These are phyloP conservation scores for Mariannaea elegans DNA, from an alignment of 2,329 filamentous ascomycete species.

Conservation along the genomic window DNA sequence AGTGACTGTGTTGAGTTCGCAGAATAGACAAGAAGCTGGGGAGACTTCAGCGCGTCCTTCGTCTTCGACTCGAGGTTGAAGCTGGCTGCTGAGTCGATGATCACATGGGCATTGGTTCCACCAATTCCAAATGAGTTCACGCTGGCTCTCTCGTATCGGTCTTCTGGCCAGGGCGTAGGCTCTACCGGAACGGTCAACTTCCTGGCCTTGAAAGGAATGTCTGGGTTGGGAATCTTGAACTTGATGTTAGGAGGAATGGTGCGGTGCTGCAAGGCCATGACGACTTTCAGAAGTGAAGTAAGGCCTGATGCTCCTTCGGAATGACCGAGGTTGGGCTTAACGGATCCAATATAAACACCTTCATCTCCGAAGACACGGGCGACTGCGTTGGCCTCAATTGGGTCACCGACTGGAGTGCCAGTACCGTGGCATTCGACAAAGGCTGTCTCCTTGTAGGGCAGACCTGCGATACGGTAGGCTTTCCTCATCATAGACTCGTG, in stretches of 20 bases:
- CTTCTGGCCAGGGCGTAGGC: slow-evolving; percentile 36
- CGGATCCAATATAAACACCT: slow-evolving; percentile 39
- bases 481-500: slow-evolving; percentile 51
- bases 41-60: background rate
- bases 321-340: slow-evolving; percentile 51
- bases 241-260: slow-evolving; percentile 45
- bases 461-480: slow-evolving; percentile 44
- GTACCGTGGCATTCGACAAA: slow-evolving; percentile 55
- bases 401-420: slow-evolving; percentile 54
- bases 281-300: slow-evolving; percentile 42
- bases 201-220: slow-evolving; percentile 31
- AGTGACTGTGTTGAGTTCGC: slow-evolving; percentile 10
- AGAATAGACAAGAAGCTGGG: slow-evolving; percentile 2
- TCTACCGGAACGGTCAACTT: slow-evolving; percentile 38
- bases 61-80: background rate
- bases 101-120: slow-evolving; percentile 48
- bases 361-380: slow-evolving; percentile 39
- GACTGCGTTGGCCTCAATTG: slow-evolving; percentile 49
- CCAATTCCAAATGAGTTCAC: slow-evolving; percentile 51
- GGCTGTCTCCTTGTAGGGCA: slow-evolving; percentile 35
- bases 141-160: slow-evolving; percentile 37
- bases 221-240: slow-evolving; percentile 36
- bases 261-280: slow-evolving; percentile 42
- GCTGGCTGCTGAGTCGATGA: slow-evolving; percentile 3
- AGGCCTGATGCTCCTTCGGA: slow-evolving; percentile 44